Evolutionary conservation across 2,329 filamentous ascomycete species (phyloP).

Genomic region (Colletotrichum tamarilloi): DNA sequence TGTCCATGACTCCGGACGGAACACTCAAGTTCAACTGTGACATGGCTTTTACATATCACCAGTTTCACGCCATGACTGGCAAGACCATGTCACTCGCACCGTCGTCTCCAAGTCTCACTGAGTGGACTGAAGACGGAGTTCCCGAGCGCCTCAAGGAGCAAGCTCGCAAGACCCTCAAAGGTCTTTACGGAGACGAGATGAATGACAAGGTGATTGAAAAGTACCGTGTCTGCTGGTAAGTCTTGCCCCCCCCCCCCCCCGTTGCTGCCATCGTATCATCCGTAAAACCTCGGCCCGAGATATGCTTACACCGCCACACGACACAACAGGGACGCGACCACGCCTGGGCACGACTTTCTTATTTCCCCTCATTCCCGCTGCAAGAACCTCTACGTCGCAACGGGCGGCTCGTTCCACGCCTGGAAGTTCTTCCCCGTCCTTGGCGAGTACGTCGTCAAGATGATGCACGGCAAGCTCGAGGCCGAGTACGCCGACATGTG

Average conservation of each 20-base stretch:
- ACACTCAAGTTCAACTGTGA: constrained; percentile 72
- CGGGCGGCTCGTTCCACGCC: constrained; percentile 72
- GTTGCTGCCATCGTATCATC: background rate
- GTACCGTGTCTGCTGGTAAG: constrained; percentile 60
- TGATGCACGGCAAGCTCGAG: constrained; percentile 55
- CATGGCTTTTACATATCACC: constrained; percentile 66
- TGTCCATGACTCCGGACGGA: constrained; percentile 57
- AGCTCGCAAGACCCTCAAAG: constrained; percentile 50
- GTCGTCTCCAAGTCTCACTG: constrained; percentile 52
- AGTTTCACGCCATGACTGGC: constrained; percentile 57
- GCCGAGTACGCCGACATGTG: constrained; percentile 52
- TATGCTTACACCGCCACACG: background rate
- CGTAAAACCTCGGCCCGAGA: background rate
- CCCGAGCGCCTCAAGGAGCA: constrained; percentile 57
- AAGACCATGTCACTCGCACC: constrained; percentile 65
- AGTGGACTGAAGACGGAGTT: constrained; percentile 51
- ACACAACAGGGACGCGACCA: constrained; percentile 66
- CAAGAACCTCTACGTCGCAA: constrained; percentile 67
- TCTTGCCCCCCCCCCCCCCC: background rate
- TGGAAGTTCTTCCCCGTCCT: constrained; percentile 74
- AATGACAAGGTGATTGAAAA: constrained; percentile 51
- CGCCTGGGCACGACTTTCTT: constrained; percentile 71
- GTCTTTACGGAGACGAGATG: constrained; percentile 54
- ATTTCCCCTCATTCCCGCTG: constrained; percentile 63
- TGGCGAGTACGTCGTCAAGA: constrained; percentile 67